Percentiles rank a stretch among this genome's conserved stretches.
phyloP scores from a whole-genome alignment of 2,329 filamentous ascomycete genomes.

The Aureobasidium melanogenum region DNA sequence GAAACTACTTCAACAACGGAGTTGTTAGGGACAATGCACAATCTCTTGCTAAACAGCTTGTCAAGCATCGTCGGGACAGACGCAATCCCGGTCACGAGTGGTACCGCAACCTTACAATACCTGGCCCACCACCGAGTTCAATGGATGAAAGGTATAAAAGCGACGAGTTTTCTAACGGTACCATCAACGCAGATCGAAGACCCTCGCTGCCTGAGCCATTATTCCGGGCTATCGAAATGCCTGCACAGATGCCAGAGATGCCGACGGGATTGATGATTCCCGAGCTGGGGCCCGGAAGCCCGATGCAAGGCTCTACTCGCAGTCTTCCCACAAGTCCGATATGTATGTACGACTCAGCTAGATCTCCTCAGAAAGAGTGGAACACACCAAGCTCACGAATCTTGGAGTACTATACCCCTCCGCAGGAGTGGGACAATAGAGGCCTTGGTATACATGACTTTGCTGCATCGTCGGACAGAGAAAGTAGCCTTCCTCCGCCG shows the following conservation, averaged over 20 bases:
- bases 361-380: neutral
- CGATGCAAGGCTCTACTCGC: neutral
- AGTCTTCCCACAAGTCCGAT: neutral
- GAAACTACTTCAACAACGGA: neutral
- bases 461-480: too few relatives aligned
- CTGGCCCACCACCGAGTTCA: neutral
- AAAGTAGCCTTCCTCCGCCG: too few relatives aligned
- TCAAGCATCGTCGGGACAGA: conserved; percentile 1
- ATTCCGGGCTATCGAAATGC: neutral
- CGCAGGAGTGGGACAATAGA: too few relatives aligned
- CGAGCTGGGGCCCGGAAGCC: neutral
- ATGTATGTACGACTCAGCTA: neutral
- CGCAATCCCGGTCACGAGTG: neutral
- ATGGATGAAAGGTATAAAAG: neutral
- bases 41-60: neutral
- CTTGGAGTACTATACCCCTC: neutral
- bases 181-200: neutral
- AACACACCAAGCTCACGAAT: neutral
- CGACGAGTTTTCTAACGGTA: neutral
- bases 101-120: neutral
- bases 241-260: neutral
- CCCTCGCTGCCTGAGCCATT: neutral
- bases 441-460: too few relatives aligned
- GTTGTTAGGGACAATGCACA: neutral
- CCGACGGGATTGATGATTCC: neutral